Conservation (phyloP, 208 protist species). For the Crithidia thermophila region DNA sequence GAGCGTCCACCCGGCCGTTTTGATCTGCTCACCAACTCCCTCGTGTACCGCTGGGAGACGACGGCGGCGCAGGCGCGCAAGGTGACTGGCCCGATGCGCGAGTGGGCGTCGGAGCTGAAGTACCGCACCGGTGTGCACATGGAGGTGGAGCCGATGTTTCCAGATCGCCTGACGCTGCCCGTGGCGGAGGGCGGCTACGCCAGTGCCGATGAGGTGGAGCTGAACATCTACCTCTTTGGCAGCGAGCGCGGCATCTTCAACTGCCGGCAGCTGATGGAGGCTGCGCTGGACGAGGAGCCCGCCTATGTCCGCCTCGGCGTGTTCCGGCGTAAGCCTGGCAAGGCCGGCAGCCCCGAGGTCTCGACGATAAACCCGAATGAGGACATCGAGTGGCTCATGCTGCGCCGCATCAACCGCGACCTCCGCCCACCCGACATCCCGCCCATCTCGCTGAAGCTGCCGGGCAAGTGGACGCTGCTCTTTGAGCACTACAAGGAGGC, state of each 20-base stretch:
- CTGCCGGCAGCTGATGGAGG: slow-evolving; percentile 88
- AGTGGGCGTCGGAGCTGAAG: slow-evolving; percentile 91
- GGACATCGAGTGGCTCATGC: slow-evolving; percentile 85
- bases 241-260: slow-evolving; percentile 89
- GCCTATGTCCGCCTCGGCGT: slow-evolving; percentile 87
- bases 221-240: slow-evolving; percentile 90
- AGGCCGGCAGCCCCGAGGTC: slow-evolving; percentile 1
- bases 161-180: slow-evolving; percentile 40
- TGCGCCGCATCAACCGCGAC: slow-evolving; percentile 92
- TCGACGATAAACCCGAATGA: slow-evolving; percentile 2
- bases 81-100: slow-evolving; percentile 86
- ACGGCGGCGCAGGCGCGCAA: slow-evolving; percentile 77
- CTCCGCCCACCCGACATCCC: slow-evolving; percentile 89
- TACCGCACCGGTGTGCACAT: slow-evolving; percentile 91
- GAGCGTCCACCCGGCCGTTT: slow-evolving; percentile 75
- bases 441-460: slow-evolving; percentile 88
- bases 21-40: slow-evolving; percentile 89
- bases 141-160: slow-evolving; percentile 81
- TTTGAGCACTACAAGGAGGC: slow-evolving; percentile 91
- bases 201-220: slow-evolving; percentile 84
- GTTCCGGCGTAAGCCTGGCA: slow-evolving; percentile 67
- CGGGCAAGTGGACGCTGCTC: slow-evolving; percentile 92
- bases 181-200: slow-evolving; percentile 59
- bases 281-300: slow-evolving; percentile 74
- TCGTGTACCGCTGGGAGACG: slow-evolving; percentile 88